Evolutionary conservation across 257 asterid genomes (phyloP), one percentile per base, ranked within the genome.

Genomic region (Solanum chilense): DNA sequence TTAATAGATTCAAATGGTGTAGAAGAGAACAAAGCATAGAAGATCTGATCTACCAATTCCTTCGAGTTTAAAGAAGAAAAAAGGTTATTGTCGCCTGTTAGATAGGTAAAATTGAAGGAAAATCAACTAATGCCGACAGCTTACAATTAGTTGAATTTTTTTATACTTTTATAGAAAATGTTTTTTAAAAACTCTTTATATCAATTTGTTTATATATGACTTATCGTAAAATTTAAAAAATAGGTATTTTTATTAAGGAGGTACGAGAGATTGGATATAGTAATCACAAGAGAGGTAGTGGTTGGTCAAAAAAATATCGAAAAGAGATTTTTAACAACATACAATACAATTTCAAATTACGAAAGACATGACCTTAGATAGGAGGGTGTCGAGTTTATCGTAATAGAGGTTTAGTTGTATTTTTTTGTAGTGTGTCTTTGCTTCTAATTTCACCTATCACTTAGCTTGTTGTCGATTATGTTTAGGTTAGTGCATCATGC

Each of bases 221-320:
- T 18, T 56, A 5, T 1, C 2, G n/a, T 7, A 0, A 3, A 56
- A 56, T 56, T 56, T 7, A 3, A 18, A 7, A 18, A 56, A 56
- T 56, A 56, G 0, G 2, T 18, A 56, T 56, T 56, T 56, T 56
- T 56, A 56, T 56, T 56, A 10, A 18, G 4, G 5, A 18, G 5
- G 4, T 56, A n/a, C 2, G 11, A 56, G n/a, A 56, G 64, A 56
- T 56, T 56, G 11, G 5, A 18, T 18, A 18, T 56, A 18, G 2
- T 56, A 56, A 10, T 18, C 3, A 18, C n/a, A 18, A 56, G 0
- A 56, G n/a, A 18, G 64, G 11, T 56, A 56, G 64, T 18, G 11
- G 0, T 4, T 56, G n/a, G 7, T 18, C n/a, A 1, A 56, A 56
- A 56, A 7, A 0, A 2, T 2, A 56, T 2, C 3, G 4, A 0